Percentiles rank a stretch among this genome's conserved stretches.
Evolutionary conservation across 1,139 yeast genomes (phyloP).

Genomic region (Candida neerlandica): DNA sequence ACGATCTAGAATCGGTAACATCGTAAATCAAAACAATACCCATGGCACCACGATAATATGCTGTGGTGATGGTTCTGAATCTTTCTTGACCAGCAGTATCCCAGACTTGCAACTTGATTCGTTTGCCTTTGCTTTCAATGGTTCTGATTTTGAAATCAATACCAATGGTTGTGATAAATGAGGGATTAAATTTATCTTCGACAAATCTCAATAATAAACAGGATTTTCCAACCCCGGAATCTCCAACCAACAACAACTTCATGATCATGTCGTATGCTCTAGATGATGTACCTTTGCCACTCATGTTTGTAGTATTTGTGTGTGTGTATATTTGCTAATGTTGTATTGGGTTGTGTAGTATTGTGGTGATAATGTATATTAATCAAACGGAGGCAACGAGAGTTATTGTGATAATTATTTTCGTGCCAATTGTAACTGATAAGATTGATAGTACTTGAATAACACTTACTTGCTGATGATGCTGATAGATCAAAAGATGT

Average conservation of each 20-base stretch:
- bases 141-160: conserved; percentile 98
- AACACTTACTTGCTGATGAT: too few relatives aligned
- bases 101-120: conserved; percentile 95
- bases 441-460: too few relatives aligned
- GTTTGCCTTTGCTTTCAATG: conserved; percentile 88
- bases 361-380: too few relatives aligned
- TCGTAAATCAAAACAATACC: conserved; percentile 96
- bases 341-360: background rate
- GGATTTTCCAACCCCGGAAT: conserved; percentile 96
- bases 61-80: conserved; percentile 96
- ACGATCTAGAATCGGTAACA: conserved; percentile 92
- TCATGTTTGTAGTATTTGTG: conserved; percentile 8
- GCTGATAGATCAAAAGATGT: too few relatives aligned
- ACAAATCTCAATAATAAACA: conserved; percentile 92
- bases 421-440: too few relatives aligned
- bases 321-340: background rate
- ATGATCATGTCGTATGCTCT: conserved; percentile 92
- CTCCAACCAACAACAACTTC: conserved; percentile 93
- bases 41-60: conserved; percentile 98
- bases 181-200: conserved; percentile 95
- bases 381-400: too few relatives aligned
- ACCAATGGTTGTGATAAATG: conserved; percentile 96
- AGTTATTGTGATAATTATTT: too few relatives aligned
- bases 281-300: conserved; percentile 55
- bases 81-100: conserved; percentile 99